Percentiles rank a stretch among this genome's conserved stretches.
These are phyloP conservation scores for Echites panduratus DNA, from an alignment of 257 asterid genomes.

Conservation along the genomic window DNA sequence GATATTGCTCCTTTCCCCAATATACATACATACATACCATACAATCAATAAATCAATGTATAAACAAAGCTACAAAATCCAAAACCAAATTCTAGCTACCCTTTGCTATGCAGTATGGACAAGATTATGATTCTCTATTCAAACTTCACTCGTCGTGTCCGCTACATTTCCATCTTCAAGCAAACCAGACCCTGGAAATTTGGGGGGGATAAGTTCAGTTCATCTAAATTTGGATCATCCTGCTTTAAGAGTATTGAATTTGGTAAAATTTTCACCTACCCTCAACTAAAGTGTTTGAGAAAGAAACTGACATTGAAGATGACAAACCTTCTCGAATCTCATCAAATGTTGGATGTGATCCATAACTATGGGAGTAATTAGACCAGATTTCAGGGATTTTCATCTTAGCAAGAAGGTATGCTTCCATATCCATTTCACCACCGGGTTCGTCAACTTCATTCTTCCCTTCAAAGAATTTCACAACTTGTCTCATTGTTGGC, in stretches of 20 bases:
- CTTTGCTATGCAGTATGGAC: neutral
- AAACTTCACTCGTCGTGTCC: slow-evolving; percentile 6
- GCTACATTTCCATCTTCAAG: neutral
- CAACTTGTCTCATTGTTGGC: slow-evolving; percentile 67
- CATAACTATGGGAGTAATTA: slow-evolving; percentile 28
- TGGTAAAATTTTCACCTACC: slow-evolving; percentile 48
- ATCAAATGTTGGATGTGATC: slow-evolving; percentile 60
- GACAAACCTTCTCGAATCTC: slow-evolving; percentile 41
- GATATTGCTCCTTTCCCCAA: neutral
- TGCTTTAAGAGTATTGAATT: neutral
- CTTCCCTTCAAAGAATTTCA: slow-evolving; percentile 49
- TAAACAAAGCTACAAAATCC: neutral
- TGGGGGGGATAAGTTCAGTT: neutral
- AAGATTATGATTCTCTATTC: neutral
- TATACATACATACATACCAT: too few species aligned
- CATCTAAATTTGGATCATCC: neutral
- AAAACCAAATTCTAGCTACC: neutral
- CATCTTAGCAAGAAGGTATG: slow-evolving; percentile 40
- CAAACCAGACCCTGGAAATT: slow-evolving; percentile 8
- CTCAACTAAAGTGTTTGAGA: slow-evolving; percentile 39
- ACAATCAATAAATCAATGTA: neutral
- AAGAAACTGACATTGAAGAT: slow-evolving; percentile 45
- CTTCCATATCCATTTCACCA: slow-evolving; percentile 36
- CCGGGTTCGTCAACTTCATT: slow-evolving; percentile 31
- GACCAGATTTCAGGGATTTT: slow-evolving; percentile 35